Conservation (phyloP, 306 rosid species). For the Heteromeles arbutifolia region DNA sequence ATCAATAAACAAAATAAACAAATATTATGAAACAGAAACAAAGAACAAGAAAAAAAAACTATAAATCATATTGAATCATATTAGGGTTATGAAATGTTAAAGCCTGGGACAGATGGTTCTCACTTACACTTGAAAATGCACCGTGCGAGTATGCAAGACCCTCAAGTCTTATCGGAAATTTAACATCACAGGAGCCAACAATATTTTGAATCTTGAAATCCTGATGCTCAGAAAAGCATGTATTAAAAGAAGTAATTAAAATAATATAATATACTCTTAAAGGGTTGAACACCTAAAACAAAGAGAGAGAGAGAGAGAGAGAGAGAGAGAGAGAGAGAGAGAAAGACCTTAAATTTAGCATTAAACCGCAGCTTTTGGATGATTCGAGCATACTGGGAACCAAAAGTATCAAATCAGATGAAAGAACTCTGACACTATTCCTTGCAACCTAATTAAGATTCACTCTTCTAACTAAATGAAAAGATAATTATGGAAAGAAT, state of each 20-base stretch:
- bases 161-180: conserved; percentile 89
- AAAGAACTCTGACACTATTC: background rate
- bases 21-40: background rate
- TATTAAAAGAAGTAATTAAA: background rate
- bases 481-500: background rate
- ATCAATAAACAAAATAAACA: background rate
- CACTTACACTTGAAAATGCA: conserved; percentile 88
- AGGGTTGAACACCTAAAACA: background rate
- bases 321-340: background rate
- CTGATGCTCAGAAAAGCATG: conserved; percentile 13
- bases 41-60: background rate
- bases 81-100: background rate
- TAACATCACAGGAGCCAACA: conserved; percentile 90
- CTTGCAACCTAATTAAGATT: background rate
- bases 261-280: background rate
- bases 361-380: conserved; percentile 88
- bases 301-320: conserved; percentile 9
- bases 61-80: background rate
- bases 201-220: conserved; percentile 91
- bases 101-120: background rate
- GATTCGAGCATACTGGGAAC: conserved; percentile 83
- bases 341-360: conserved; percentile 75
- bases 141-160: conserved; percentile 82
- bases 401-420: background rate
- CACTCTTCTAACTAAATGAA: background rate